Base-by-base conservation (phyloP, 768 basidiomycete species). In the Mrakia frigida region DNA sequence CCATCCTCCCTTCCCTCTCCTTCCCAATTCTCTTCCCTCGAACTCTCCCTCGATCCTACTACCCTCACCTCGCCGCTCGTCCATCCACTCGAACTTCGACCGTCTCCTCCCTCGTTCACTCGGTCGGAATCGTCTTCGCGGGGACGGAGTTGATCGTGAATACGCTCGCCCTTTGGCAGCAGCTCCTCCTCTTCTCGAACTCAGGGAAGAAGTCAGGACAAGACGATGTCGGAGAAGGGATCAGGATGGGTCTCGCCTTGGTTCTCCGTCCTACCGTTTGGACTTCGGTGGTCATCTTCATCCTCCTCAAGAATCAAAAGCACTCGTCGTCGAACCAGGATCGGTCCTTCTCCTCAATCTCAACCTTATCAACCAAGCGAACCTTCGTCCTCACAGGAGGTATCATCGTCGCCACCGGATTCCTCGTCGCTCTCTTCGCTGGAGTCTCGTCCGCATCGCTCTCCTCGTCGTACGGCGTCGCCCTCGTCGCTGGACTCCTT, bases 161-260 rank as follows among this genome's bases (percentile, higher is more conserved):
- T 78, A 31, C 83, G 79, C 70, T 85, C 86, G 2, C 84, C 80
- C 43, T 86, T 84, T 46, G 80, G 76, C 50, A 75, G 73, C 16
- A 82, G 78, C 78, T 78, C 21, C 28, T 31, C 71, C 39, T 74
- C 21, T 74, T 46, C 43, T 68, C 65, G 10, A 65, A 28, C 63
- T 18, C 65, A 18, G 65, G 35, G 11, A 68, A 68, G 37, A 39
- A 43, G 16, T 28, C 46, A 28, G 43, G 31, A 16, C 18, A 61
- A 21, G 73, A 74, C 61, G 25, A 39, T 43, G 61, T 74, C 41
- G 73, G 73, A 5, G 61, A 74, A 41, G 73, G 73, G 37, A 50
- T 74, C 39, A 41, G 73, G 11, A 74, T 74, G 73, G 61, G 60
- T 21, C 61, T 74, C 43, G 41, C 73, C 6, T 35, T 74, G 43